Conservation (phyloP, 2,329 filamentous ascomycete species). For the Arthrobotrys megalospora region DNA sequence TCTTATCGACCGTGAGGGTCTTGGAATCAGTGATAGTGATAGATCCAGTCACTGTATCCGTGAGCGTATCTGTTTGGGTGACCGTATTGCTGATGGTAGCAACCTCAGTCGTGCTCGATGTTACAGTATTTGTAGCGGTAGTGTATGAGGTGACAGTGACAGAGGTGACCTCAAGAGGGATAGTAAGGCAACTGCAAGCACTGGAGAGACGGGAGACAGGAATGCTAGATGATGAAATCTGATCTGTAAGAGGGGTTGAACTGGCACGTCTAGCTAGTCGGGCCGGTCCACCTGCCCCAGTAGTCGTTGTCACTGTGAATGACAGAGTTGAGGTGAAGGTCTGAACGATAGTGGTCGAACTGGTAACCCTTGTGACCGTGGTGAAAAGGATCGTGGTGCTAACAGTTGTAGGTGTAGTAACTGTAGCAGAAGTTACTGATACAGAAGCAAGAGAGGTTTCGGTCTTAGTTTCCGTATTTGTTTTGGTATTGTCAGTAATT, state of each 20-base stretch:
- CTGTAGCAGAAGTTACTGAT: slow-evolving; percentile 5
- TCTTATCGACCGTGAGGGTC: slow-evolving; percentile 8
- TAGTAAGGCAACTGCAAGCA: slow-evolving; percentile 37
- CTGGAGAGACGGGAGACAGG: slow-evolving; percentile 20
- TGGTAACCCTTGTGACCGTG: slow-evolving; percentile 1
- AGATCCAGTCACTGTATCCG: slow-evolving; percentile 2
- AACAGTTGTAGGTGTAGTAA: slow-evolving; percentile 21
- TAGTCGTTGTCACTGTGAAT: slow-evolving; percentile 19
- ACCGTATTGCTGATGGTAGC: slow-evolving; percentile 6
- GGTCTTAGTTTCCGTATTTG: slow-evolving; percentile 17
- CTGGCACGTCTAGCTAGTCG: slow-evolving; percentile 9
- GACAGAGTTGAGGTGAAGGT: slow-evolving; percentile 21
- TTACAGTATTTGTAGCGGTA: neutral
- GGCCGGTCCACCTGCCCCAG: neutral
- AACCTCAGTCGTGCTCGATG: slow-evolving; percentile 1
- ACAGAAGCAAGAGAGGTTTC: neutral
- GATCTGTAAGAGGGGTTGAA: slow-evolving; percentile 3
- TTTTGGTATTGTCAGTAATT: slow-evolving; percentile 36
- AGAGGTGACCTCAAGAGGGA: slow-evolving; percentile 12
- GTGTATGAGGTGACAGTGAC: slow-evolving; percentile 31
- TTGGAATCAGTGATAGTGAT: slow-evolving; percentile 4
- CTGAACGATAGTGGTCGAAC: slow-evolving; percentile 12
- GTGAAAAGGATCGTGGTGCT: slow-evolving; percentile 30
- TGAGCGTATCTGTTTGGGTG: neutral
- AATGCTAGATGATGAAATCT: slow-evolving; percentile 11